phyloP scores from a whole-genome alignment of 2,329 filamentous ascomycete species.

The Cryphonectria japonica region DNA sequence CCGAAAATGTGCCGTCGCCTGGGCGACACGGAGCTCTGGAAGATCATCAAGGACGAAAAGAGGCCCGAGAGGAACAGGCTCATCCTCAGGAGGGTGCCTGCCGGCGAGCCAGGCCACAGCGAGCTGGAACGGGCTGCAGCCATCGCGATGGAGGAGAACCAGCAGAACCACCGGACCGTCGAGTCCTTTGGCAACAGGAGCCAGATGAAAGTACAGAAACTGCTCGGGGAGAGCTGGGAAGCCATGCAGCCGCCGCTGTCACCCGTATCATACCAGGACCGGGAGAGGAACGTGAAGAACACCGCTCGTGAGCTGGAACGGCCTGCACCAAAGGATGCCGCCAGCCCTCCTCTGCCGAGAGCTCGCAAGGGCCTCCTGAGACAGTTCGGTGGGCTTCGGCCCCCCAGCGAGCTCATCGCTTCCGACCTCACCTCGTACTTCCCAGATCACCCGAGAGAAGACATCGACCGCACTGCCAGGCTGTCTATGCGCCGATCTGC shows the following conservation, averaged over 20 bases:
- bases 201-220: conserved; percentile 84
- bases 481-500: conserved; percentile 90
- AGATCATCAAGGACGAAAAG: conserved; percentile 84
- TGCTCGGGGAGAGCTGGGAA: conserved; percentile 86
- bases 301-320: conserved; percentile 62
- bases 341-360: conserved; percentile 44
- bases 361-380: conserved; percentile 63
- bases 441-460: conserved; percentile 89
- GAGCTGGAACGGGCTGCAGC: conserved; percentile 86
- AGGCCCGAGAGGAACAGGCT: conserved; percentile 87
- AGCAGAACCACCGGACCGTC: conserved; percentile 67
- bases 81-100: conserved; percentile 90
- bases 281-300: conserved; percentile 68
- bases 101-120: conserved; percentile 83
- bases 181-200: conserved; percentile 73
- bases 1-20: conserved; percentile 80
- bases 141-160: conserved; percentile 86
- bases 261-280: conserved; percentile 72
- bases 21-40: conserved; percentile 84
- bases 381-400: conserved; percentile 88
- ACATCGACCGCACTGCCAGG: conserved; percentile 93
- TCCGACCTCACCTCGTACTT: conserved; percentile 97
- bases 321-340: conserved; percentile 53
- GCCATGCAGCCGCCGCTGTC: conserved; percentile 84
- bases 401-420: conserved; percentile 95